Conservation (phyloP, 1,284 basidiomycete genomes). For the Volvariella volvacea region DNA sequence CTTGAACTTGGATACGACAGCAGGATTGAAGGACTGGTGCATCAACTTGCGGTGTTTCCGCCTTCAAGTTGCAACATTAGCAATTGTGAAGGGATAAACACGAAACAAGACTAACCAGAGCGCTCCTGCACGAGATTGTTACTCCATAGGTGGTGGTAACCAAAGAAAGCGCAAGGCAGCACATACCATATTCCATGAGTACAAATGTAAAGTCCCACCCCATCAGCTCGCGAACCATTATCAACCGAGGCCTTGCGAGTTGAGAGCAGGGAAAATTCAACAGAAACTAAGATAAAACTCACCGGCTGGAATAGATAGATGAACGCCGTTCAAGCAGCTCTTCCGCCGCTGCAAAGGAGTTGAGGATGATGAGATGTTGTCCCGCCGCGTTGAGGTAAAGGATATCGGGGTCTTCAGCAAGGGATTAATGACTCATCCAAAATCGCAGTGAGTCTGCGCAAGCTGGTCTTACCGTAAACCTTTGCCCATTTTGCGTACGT, state of each 20-base stretch:
- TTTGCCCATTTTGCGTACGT: slow-evolving; percentile 13
- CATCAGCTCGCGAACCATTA: slow-evolving; percentile 8
- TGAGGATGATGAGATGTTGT: slow-evolving; percentile 5
- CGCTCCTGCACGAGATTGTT: too few species aligned
- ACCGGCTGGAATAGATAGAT: slow-evolving; percentile 5
- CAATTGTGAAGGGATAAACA: too few species aligned
- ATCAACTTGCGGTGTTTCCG: slow-evolving; percentile 4
- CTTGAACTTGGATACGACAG: slow-evolving; percentile 1
- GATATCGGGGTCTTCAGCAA: slow-evolving; percentile 8
- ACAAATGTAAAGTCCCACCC: slow-evolving; percentile 7
- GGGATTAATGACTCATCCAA: too few species aligned
- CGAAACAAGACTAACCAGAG: not conserved
- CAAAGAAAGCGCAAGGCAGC: too few species aligned
- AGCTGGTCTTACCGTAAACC: slow-evolving; percentile 15
- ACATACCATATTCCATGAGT: slow-evolving; percentile 5
- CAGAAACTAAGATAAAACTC: slow-evolving; percentile 8
- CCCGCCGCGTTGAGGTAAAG: slow-evolving; percentile 5
- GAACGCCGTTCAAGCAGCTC: slow-evolving; percentile 5
- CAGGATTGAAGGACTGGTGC: slow-evolving; percentile 5
- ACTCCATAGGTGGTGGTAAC: too few species aligned
- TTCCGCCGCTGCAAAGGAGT: slow-evolving; percentile 2
- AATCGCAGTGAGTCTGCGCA: too few species aligned
- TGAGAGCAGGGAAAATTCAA: slow-evolving; percentile 6
- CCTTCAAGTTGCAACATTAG: slow-evolving; percentile 14
- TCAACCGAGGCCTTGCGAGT: slow-evolving; percentile 7